Evolutionary conservation across 1,284 basidiomycete species (phyloP).

Genomic region (Cystobasidium slooffiae): DNA sequence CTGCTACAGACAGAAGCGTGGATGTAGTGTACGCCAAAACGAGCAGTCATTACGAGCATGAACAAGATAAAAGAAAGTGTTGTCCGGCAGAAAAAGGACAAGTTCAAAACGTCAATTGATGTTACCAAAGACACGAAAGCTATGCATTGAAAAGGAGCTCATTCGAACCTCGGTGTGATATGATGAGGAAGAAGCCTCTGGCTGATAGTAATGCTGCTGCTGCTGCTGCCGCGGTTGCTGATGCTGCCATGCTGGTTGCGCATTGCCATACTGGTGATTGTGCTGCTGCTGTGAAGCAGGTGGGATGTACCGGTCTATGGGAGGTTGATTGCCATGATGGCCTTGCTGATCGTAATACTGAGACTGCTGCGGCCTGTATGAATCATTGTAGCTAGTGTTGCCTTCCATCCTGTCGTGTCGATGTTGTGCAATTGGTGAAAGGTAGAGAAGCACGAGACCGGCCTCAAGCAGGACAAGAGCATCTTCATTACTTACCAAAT

Average conservation of each 20-base stretch:
- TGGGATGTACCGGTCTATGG: no score
- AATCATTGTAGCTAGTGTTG: no score
- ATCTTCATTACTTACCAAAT: neutral
- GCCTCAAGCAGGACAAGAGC: neutral
- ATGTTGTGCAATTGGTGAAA: neutral
- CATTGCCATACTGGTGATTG: neutral
- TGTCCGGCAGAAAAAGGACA: neutral
- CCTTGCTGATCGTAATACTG: no score
- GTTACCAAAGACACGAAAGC: neutral
- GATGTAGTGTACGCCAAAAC: no score
- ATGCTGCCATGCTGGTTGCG: neutral
- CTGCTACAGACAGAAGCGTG: neutral
- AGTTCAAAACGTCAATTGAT: slow-evolving; percentile 8
- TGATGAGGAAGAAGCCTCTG: neutral
- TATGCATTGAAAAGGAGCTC: neutral
- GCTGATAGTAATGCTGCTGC: slow-evolving; percentile 23
- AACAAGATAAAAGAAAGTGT: no score
- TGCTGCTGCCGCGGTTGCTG: neutral
- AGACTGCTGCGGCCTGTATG: no score
- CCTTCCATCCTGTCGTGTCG: neutral
- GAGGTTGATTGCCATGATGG: no score
- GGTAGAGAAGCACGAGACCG: slow-evolving; percentile 7
- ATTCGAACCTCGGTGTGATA: slow-evolving; percentile 21
- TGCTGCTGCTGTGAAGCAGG: neutral
- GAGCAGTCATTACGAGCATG: no score